Evolutionary conservation across 164 flowering plant genomes (phyloP), one percentile per base, ranked within the genome.

Genomic region (Buxus sempervirens): DNA sequence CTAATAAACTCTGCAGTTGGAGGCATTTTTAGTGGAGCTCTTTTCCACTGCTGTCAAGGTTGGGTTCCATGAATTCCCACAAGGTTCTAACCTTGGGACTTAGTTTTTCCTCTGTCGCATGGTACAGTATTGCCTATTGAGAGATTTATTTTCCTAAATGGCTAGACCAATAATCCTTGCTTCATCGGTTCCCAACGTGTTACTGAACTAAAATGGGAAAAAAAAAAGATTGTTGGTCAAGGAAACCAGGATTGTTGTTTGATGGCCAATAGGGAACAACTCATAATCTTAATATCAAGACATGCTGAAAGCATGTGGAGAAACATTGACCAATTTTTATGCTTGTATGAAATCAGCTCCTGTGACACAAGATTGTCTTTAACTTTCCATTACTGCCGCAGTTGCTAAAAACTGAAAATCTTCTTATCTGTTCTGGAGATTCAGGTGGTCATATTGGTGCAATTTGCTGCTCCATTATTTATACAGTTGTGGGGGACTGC

Each of bases 11-110:
- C 99, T 54, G 88, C 85, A 36, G 65, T 92, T 56, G 99, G 88
- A 38, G 98, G 99, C 25, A 75, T 90, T 78, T 84, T 85, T 21
- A 80, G 80, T 76, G 99, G 98, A 58, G 95, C 93, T 64, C 57
- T 92, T 72, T 93, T 95, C 45, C 98, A 97, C 13, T 89, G 97
- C 57, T 88, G 90, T 78, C 99, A 92, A 88, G 99, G 99, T n/a
- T 88, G 42, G 58, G 12, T 58, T 53, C 32, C 45, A 9, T 65
- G 19, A 4, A 45, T 49, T 16, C 22, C 19, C 1, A 24, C 21
- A 15, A 1, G 18, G 5, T 10, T 45, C 51, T 45, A 45, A 45
- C 9, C 51, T 45, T 45, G 5, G 51, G 51, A 45, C 12, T 10
- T 45, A 45, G 51, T 10, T 45, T 32, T 10, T 45, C 12, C 51